Conservation (phyloP, 1,139 yeast genomes). For the Pichia norvegensis region DNA sequence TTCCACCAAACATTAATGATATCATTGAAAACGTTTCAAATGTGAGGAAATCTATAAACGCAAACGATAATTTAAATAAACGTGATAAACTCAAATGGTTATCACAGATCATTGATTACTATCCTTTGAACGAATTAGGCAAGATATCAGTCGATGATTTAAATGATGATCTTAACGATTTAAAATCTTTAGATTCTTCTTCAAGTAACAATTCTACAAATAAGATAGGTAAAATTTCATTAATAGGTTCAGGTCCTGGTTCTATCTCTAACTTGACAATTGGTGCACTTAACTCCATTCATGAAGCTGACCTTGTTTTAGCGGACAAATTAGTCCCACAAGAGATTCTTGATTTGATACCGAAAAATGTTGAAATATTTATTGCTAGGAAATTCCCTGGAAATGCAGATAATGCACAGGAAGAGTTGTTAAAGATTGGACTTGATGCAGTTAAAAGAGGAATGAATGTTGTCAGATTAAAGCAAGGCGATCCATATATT, state of each 20-base stretch:
- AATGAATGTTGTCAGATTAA: slow-evolving; percentile 73
- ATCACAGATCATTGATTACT: slow-evolving; percentile 85
- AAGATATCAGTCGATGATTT: slow-evolving; percentile 51
- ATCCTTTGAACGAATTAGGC: slow-evolving; percentile 63
- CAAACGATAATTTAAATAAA: slow-evolving; percentile 55
- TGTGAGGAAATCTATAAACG: slow-evolving; percentile 49
- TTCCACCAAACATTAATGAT: slow-evolving; percentile 65
- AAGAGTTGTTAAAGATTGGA: slow-evolving; percentile 69
- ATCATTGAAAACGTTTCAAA: slow-evolving; percentile 65
- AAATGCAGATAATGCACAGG: slow-evolving; percentile 89
- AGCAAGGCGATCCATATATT: slow-evolving; percentile 96
- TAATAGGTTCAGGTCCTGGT: slow-evolving; percentile 96
- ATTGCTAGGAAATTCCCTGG: slow-evolving; percentile 96
- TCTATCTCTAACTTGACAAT: slow-evolving; percentile 72
- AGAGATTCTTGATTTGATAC: slow-evolving; percentile 74
- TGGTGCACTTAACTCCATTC: slow-evolving; percentile 78
- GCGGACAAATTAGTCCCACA: slow-evolving; percentile 94
- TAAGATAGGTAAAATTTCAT: slow-evolving; percentile 51
- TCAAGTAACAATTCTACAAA: neutral
- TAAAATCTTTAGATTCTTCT: neutral
- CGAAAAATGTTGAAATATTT: slow-evolving; percentile 62
- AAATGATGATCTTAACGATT: slow-evolving; percentile 26
- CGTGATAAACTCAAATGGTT: slow-evolving; percentile 71
- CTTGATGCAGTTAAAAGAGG: slow-evolving; percentile 57
- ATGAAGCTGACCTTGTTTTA: slow-evolving; percentile 72